Evolutionary conservation across 768 basidiomycete species (phyloP).

Genomic region (Boletellus sp.): DNA sequence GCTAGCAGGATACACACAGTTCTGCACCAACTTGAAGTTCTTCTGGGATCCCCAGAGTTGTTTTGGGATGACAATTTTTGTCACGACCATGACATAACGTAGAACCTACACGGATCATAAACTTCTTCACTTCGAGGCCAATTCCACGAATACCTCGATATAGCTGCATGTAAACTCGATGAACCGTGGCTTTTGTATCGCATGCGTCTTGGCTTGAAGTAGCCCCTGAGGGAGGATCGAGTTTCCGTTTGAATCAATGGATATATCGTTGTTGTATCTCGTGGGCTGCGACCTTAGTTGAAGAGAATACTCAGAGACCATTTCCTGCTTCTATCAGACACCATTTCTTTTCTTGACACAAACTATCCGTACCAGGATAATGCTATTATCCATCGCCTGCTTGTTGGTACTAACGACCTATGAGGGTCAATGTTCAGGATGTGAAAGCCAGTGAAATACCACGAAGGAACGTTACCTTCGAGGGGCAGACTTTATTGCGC

Average conservation of each 20-base stretch:
- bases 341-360: background rate
- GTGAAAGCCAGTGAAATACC: background rate
- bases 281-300: constrained; percentile 53
- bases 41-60: constrained; percentile 71
- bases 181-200: constrained; percentile 67
- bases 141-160: constrained; percentile 47
- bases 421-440: background rate
- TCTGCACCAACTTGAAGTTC: constrained; percentile 60
- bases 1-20: constrained; percentile 40
- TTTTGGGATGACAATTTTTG: constrained; percentile 67
- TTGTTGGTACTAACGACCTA: constrained; percentile 41
- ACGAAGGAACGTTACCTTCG: constrained; percentile 51
- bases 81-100: constrained; percentile 59
- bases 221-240: constrained; percentile 42
- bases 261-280: constrained; percentile 35
- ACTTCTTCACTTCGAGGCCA: background rate
- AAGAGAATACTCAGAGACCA: constrained; percentile 67
- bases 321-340: constrained; percentile 46
- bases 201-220: constrained; percentile 45
- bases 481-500: constrained; percentile 64
- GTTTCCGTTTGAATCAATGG: constrained; percentile 52
- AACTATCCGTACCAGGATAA: constrained; percentile 52
- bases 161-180: constrained; percentile 68
- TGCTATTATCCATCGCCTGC: constrained; percentile 50
- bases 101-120: constrained; percentile 50